Percentiles rank a stretch among this genome's conserved stretches.
Evolutionary conservation across 768 basidiomycete genomes (phyloP).

Genomic region (Leucosporidium creatinivorum): DNA sequence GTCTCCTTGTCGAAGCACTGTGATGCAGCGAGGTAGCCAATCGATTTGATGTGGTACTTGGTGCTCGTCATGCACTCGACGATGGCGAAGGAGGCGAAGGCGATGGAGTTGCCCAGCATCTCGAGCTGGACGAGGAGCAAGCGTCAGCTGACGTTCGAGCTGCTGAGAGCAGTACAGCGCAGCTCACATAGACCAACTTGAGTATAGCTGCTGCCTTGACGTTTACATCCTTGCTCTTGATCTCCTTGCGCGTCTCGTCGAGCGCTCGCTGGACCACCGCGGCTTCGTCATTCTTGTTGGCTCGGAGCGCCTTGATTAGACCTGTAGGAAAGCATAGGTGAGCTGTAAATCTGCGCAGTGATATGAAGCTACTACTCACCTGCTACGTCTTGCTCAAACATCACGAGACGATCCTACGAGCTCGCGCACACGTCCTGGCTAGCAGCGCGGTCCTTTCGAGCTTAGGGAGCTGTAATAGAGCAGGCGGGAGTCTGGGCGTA

Average conservation of each 20-base stretch:
- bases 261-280: slow-evolving; percentile 87
- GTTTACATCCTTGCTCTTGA: slow-evolving; percentile 90
- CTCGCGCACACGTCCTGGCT: no score
- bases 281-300: slow-evolving; percentile 87
- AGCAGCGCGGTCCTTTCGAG: no score
- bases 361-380: background rate
- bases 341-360: background rate
- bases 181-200: slow-evolving; percentile 90
- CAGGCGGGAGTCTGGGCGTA: no score
- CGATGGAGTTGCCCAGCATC: slow-evolving; percentile 85
- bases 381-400: slow-evolving; percentile 27
- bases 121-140: slow-evolving; percentile 62
- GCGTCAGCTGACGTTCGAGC: background rate
- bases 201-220: slow-evolving; percentile 90
- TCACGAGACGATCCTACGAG: background rate
- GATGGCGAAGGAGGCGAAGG: slow-evolving; percentile 92
- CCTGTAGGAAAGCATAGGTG: background rate
- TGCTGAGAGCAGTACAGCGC: slow-evolving; percentile 3
- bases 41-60: slow-evolving; percentile 81
- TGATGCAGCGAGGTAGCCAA: slow-evolving; percentile 88
- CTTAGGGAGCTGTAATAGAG: no score
- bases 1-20: slow-evolving; percentile 90
- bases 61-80: slow-evolving; percentile 97
- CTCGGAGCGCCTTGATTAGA: slow-evolving; percentile 64
- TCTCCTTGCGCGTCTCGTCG: slow-evolving; percentile 86